A percentile compares a stretch with the other conserved stretches of the same genome.
These are phyloP conservation scores for Leishmania mexicana DNA, from an alignment of 208 protist genomes.

Conservation along the genomic window DNA sequence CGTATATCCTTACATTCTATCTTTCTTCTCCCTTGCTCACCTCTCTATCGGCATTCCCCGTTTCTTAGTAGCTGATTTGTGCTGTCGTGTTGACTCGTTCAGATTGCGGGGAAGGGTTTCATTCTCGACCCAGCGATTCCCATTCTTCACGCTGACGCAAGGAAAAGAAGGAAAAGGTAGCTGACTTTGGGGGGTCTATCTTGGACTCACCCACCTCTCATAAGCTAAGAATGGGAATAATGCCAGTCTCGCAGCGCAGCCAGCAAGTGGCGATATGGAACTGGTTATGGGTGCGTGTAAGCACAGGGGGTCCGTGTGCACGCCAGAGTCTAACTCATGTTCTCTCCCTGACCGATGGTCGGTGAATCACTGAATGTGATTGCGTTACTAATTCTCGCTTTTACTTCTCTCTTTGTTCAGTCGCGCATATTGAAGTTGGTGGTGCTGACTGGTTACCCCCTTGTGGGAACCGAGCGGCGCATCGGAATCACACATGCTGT, in stretches of 20 bases:
- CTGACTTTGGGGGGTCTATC: neutral
- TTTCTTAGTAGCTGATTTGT: slow-evolving; percentile 15
- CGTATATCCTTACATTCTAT: slow-evolving; percentile 10
- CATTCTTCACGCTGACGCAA: neutral
- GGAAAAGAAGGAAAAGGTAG: neutral
- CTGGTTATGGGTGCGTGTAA: neutral
- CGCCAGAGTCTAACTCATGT: neutral
- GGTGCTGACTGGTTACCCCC: neutral
- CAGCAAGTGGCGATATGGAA: neutral
- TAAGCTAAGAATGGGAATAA: neutral
- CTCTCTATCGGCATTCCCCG: slow-evolving; percentile 13
- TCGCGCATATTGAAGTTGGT: neutral
- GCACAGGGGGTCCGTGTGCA: neutral
- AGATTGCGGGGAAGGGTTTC: neutral
- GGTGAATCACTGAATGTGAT: neutral
- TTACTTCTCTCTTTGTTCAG: neutral
- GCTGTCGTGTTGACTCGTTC: neutral
- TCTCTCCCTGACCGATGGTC: neutral
- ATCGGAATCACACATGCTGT: neutral
- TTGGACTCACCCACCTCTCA: neutral
- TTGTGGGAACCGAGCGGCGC: neutral
- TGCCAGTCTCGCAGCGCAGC: neutral
- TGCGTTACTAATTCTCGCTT: neutral
- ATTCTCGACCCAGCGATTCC: neutral
- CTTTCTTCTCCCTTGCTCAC: neutral